Conservation (phyloP, 108 stramenopile species). For the Nannochloropsis oceanica region DNA sequence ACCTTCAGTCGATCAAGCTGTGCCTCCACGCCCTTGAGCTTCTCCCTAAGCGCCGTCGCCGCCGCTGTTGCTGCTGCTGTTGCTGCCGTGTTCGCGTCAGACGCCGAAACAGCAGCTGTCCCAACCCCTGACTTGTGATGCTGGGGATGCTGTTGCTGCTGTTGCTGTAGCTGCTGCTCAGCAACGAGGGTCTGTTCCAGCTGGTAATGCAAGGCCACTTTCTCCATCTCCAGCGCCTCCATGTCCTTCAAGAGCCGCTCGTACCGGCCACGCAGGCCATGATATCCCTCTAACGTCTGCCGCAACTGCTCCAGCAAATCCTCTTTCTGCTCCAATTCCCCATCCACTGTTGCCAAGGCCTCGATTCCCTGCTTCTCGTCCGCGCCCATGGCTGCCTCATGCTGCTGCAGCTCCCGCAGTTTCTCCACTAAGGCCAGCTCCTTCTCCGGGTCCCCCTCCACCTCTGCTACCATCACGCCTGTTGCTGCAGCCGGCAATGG, state of each 20-base stretch:
- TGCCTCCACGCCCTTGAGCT: neutral
- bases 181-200: neutral
- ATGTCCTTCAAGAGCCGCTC: neutral
- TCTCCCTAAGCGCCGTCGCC: neutral
- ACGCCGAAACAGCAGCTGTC: no score
- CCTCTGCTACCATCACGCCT: neutral
- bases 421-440: slow-evolving; percentile 18
- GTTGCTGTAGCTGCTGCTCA: neutral
- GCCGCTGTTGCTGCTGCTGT: neutral
- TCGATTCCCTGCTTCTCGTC: slow-evolving; percentile 4
- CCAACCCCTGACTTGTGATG: neutral
- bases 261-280: slow-evolving; percentile 5
- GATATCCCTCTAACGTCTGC: slow-evolving; percentile 14
- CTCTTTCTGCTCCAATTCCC: slow-evolving; percentile 18
- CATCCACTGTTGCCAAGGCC: slow-evolving; percentile 7
- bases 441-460: slow-evolving; percentile 22
- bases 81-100: neutral
- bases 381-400: slow-evolving; percentile 10
- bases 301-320: slow-evolving; percentile 12
- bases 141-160: neutral
- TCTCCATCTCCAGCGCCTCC: neutral
- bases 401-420: slow-evolving; percentile 19
- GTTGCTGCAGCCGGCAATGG: neutral
- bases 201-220: neutral
- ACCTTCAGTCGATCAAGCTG: neutral